phyloP scores from a whole-genome alignment of 2,329 filamentous ascomycete genomes.

The Colletotrichum shisoi region DNA sequence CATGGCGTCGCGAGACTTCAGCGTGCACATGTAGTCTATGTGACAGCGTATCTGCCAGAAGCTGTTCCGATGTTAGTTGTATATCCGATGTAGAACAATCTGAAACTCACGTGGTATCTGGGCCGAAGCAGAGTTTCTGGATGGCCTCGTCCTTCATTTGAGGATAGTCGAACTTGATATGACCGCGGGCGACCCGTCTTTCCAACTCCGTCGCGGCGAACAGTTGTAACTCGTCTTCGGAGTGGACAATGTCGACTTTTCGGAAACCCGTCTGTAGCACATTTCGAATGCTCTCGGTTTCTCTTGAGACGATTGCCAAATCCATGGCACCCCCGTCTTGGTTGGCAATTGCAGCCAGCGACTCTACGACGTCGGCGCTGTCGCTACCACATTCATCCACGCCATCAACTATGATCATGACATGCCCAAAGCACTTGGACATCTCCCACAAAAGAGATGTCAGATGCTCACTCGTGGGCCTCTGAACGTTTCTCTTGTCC shows the following conservation, averaged over 20 bases:
- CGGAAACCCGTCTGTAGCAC: not conserved
- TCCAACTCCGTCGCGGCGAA: slow-evolving; percentile 5
- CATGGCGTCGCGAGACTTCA: not conserved
- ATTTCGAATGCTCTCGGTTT: not conserved
- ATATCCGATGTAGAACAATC: not conserved
- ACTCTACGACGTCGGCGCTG: not conserved
- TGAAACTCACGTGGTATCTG: not conserved
- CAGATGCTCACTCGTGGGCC: not conserved
- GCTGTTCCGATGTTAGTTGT: not conserved
- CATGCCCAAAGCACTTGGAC: not conserved
- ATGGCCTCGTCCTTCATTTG: not conserved
- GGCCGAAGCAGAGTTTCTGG: not conserved
- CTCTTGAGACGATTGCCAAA: not conserved
- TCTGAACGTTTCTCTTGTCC: not conserved
- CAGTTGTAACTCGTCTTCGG: not conserved
- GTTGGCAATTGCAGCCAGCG: not conserved
- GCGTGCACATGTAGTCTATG: not conserved
- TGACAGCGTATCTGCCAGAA: not conserved
- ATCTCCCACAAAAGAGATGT: not conserved
- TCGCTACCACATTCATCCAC: not conserved
- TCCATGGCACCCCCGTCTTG: not conserved
- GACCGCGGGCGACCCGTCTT: not conserved
- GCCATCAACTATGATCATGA: slow-evolving; percentile 9
- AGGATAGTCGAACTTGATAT: not conserved
- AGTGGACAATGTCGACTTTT: not conserved